phyloP scores from a whole-genome alignment of 257 asterid genomes.

The Thymus quinquecostatus region DNA sequence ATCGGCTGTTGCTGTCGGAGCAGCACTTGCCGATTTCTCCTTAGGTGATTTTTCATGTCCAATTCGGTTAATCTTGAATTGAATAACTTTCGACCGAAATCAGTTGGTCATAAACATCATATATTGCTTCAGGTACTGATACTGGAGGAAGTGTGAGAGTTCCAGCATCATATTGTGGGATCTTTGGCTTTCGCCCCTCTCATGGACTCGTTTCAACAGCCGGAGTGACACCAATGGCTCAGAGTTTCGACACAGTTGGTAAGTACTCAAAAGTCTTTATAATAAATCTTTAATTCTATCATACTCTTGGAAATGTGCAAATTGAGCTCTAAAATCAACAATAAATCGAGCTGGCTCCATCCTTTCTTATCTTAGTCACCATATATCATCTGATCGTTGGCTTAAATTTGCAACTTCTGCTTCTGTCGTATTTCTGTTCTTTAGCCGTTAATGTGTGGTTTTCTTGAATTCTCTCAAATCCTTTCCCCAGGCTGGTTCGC shows the following conservation, averaged over 20 bases:
- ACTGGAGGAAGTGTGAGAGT: constrained; percentile 96
- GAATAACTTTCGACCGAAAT: background rate
- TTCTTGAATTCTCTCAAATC: background rate
- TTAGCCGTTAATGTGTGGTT: background rate
- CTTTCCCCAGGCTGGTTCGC: constrained; percentile 84
- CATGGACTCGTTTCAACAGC: constrained; percentile 71
- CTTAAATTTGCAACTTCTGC: constrained; percentile 6
- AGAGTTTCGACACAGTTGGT: constrained; percentile 92
- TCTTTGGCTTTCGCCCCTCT: constrained; percentile 87
- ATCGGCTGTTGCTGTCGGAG: constrained; percentile 91
- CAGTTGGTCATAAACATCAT: constrained; percentile 8
- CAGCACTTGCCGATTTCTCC: constrained; percentile 75
- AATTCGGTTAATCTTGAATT: background rate
- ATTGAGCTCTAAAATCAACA: background rate
- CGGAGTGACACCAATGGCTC: constrained; percentile 88
- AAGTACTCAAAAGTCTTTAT: constrained; percentile 33
- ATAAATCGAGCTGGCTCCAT: background rate
- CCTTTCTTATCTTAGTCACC: background rate
- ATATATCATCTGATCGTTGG: too few species aligned
- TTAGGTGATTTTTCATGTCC: constrained; percentile 48
- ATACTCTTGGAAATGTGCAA: background rate
- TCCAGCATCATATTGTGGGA: constrained; percentile 90
- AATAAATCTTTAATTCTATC: background rate
- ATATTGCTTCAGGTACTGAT: constrained; percentile 66
- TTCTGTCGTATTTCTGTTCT: background rate